Evolutionary conservation across 1,284 basidiomycete genomes (phyloP), one percentile per base, ranked within the genome.

Genomic region (Leccinum insolens): DNA sequence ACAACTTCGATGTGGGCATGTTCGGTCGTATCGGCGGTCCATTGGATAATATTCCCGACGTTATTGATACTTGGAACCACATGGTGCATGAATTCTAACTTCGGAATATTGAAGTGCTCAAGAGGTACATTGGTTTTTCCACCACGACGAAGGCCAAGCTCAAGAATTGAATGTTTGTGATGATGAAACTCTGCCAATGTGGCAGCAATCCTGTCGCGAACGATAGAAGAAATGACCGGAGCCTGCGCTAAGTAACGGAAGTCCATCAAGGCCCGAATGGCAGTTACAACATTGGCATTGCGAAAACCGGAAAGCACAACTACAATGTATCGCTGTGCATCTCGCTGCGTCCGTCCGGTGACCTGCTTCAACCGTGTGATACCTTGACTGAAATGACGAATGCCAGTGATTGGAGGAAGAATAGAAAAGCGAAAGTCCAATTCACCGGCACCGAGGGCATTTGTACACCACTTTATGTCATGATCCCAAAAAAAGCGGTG

Each of bases 71-170:
- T 77, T 2, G 73, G 67, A 11, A 74, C 68, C 2, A 81, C 72
- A 55, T 72, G 75, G 55, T 80, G 79, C 25, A 80, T 59, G 7
- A 79, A 70, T 64, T 80, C 76, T 0, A 80, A 67, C 64, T 80
- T 80, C 0, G 60, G 67, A 11, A 70, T 67, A 4, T 69, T 12
- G 22, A 63, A 69, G 34, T 69, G 44, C 7, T 67, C 6, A 1
- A 69, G 63, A 1, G 28, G 31, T 9, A 1, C 28, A 39, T 62
- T 14, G 7, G 59, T 63, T 22, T 39, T 11, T 17, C 11, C 3
- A 4, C 65, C 55, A 9, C 28, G 14, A 28, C 25, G 14, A 17
- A 52, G 41, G 3, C 60, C 37, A 3, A 76, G 69, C 52, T 69
- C 62, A 12, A 70, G 17, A 3, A 68, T 64, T 1, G 64, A 37